A percentile compares a stretch with the other conserved stretches of the same genome.
phyloP scores from a whole-genome alignment of 306 rosid species.

The Inga leiocalycina region DNA sequence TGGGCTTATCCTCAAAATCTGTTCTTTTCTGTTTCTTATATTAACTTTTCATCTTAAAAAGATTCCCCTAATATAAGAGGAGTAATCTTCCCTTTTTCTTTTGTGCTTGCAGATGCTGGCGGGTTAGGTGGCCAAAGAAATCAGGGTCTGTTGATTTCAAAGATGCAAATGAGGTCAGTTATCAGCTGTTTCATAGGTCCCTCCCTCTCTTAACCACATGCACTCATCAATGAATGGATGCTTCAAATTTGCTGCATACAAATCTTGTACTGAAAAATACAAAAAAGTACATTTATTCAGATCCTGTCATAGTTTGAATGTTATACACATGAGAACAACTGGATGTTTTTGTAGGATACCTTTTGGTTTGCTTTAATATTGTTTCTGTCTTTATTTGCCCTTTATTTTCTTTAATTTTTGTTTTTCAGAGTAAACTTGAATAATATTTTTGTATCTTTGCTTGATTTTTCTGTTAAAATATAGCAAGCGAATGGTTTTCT shows the following conservation, averaged over 20 bases:
- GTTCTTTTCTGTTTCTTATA: background rate
- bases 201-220: background rate
- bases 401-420: background rate
- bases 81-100: constrained; percentile 17
- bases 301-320: background rate
- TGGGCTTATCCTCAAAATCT: background rate
- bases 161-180: constrained; percentile 94
- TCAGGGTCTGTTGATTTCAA: constrained; percentile 55
- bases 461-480: background rate
- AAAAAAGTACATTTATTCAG: background rate
- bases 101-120: constrained; percentile 79
- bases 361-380: background rate
- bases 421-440: background rate
- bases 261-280: background rate
- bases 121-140: constrained; percentile 90
- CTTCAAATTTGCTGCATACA: constrained; percentile 16
- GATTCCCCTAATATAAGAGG: background rate
- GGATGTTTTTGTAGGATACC: background rate
- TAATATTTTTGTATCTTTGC: background rate
- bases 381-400: background rate
- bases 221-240: background rate
- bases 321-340: background rate
- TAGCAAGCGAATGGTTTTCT: too few species aligned
- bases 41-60: background rate
- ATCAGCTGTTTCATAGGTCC: constrained; percentile 18